Evolutionary conservation across 2,329 filamentous ascomycete species (phyloP), one percentile per base, ranked within the genome.

Genomic region (Huntiella savannae): DNA sequence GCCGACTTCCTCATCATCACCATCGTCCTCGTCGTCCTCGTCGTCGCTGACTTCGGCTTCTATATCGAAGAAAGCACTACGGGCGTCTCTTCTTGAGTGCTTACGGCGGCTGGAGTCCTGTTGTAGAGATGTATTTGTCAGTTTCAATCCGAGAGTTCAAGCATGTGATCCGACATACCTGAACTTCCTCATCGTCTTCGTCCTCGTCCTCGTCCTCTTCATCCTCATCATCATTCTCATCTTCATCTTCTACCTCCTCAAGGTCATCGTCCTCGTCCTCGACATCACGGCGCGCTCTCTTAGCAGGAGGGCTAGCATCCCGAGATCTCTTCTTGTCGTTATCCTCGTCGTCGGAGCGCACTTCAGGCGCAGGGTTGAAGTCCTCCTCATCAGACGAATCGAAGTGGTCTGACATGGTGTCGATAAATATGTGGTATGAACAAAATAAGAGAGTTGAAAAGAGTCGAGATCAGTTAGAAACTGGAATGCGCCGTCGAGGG

Each of bases 41-140:
- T 94, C 86, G 55, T 93, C 86, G 52, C 96, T 91, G 54, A 98
- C 91, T 64, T 95, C 91, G 60, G 91, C 91, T 69, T 98, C 91
- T 57, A 88, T 84, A 76, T 98, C 91, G 64, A 98, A 78, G 75
- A 95, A 95, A 57, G 81, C 79, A 55, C 84, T 83, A 52, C 84
- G 76, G 53, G 73, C 73, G 53, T 82, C 77, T 59, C 75, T 76
- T 60, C 78, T 79, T 10, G 22, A 28, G 49, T 87, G 82, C 63
- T 96, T 96, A 55, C 81, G 75, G 48, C 83, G 82, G 22, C 22
- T 28, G 57, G 84, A 72, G 49, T 69, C 66, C 72, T 75, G 34
- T 12, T 35, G 5, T 11, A 7, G 7, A 16, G 35, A 41, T 22
- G 44, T 11, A 38, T 17, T 19, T 17, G 15, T 12, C 35, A 28